phyloP scores from a whole-genome alignment of 352 stramenopile species.

The Phytophthora lateralis region DNA sequence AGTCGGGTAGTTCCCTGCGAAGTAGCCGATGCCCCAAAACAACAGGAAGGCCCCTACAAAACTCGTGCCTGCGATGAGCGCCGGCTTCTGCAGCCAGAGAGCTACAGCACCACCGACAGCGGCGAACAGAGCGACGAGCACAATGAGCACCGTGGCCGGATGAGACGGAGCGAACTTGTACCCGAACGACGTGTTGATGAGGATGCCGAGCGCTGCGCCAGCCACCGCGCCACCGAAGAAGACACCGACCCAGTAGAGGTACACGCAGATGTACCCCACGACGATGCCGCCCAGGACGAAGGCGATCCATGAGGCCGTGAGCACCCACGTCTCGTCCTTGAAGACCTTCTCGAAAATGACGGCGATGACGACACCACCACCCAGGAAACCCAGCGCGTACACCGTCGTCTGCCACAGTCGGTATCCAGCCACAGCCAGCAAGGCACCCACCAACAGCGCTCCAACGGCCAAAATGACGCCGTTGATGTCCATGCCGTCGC shows the following conservation, averaged over 20 bases:
- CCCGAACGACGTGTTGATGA: slow-evolving; percentile 59
- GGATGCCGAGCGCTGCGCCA: slow-evolving; percentile 61
- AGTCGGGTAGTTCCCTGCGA: slow-evolving; percentile 62
- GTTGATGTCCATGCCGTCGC: slow-evolving; percentile 41
- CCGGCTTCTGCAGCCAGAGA: slow-evolving; percentile 63
- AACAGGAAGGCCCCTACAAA: slow-evolving; percentile 48
- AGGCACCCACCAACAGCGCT: slow-evolving; percentile 48
- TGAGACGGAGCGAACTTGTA: slow-evolving; percentile 64
- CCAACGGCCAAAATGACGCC: slow-evolving; percentile 43
- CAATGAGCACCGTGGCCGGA: slow-evolving; percentile 57
- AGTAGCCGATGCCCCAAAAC: slow-evolving; percentile 70
- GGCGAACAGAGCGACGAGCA: slow-evolving; percentile 50
- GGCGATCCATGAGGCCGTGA: slow-evolving; percentile 70
- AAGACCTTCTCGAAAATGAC: slow-evolving; percentile 63
- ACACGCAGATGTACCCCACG: slow-evolving; percentile 53
- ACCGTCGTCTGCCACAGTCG: slow-evolving; percentile 62
- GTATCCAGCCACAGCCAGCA: slow-evolving; percentile 59
- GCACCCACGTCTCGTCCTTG: slow-evolving; percentile 51
- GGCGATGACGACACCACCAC: slow-evolving; percentile 54
- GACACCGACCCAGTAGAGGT: slow-evolving; percentile 55
- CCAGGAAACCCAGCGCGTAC: slow-evolving; percentile 66
- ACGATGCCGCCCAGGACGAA: slow-evolving; percentile 69
- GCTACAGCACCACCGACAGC: slow-evolving; percentile 47
- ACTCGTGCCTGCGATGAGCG: slow-evolving; percentile 53
- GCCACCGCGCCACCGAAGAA: slow-evolving; percentile 61